phyloP scores from a whole-genome alignment of 352 stramenopile genomes.

The Phytophthora palmivora region DNA sequence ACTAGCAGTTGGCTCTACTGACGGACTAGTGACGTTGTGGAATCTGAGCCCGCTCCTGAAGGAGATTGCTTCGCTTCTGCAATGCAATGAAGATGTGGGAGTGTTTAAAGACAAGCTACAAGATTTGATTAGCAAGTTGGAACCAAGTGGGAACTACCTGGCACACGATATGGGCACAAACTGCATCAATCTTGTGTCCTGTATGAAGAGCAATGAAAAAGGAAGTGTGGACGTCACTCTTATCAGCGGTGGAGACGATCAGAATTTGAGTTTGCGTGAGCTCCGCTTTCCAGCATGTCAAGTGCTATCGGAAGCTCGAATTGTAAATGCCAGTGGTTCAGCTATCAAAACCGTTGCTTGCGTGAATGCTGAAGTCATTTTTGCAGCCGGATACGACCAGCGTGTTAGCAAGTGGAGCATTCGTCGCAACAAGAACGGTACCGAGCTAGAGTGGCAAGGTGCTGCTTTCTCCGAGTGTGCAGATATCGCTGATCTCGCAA shows the following conservation, averaged over 20 bases:
- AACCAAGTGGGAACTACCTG: constrained; percentile 63
- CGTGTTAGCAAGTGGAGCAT: constrained; percentile 79
- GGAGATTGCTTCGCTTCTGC: constrained; percentile 21
- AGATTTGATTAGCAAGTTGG: constrained; percentile 31
- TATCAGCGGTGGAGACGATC: constrained; percentile 85
- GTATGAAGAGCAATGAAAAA: constrained; percentile 16
- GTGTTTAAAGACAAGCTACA: constrained; percentile 32
- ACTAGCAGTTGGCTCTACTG: constrained; percentile 81
- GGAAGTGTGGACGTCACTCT: constrained; percentile 51
- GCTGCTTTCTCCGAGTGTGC: constrained; percentile 80
- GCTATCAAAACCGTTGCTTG: constrained; percentile 78
- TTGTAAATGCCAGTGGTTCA: constrained; percentile 79
- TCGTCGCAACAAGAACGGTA: constrained; percentile 4
- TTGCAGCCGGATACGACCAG: constrained; percentile 86
- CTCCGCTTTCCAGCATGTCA: constrained; percentile 46
- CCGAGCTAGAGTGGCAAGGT: constrained; percentile 55
- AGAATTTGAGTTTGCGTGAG: constrained; percentile 62
- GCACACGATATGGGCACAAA: constrained; percentile 89
- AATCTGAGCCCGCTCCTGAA: constrained; percentile 50
- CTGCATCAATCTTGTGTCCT: constrained; percentile 52
- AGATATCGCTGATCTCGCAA: constrained; percentile 75
- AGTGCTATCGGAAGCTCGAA: constrained; percentile 38
- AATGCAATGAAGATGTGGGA: constrained; percentile 10
- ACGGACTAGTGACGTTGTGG: constrained; percentile 84
- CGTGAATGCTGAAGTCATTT: constrained; percentile 47